Evolutionary conservation across 805 yeast genomes (phyloP), one percentile per base, ranked within the genome.

Genomic region (Candida sphagnicola): DNA sequence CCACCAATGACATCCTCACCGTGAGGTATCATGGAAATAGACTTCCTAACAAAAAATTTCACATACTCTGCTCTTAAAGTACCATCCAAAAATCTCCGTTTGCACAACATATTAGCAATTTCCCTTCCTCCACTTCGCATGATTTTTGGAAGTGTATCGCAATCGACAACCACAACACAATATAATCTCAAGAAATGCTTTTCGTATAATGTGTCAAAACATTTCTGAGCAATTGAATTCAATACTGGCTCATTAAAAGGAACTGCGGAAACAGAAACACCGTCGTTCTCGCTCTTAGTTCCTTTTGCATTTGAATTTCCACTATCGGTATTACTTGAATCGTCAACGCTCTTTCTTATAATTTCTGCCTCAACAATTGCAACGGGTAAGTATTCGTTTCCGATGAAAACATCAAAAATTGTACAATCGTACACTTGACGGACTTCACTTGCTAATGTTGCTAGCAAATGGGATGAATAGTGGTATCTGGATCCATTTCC

Each of bases 41-140:
- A 77, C 35, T 75, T 74, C 19, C 75, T 65, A 17, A 84, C 71
- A 43, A 82, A 82, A 54, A 89, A 93, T 53, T 86, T 88, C 38
- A 89, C 88, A 59, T 79, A 90, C 18, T 77, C 81, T 0, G 95
- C 81, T n/a, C 77, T 72, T 16, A 93, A 63, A n/a, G 75, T 69
- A 2, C 98, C 98, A 47, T 80, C 84, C 30, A 80, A 68, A 54
- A 89, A 89, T 47, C 78, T 75, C 47, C 81, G 77, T 52, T 82
- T 86, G 61, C 85, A 88, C 51, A 80, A 74, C 84, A 80, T 86
- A 49, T 90, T 93, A 0, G 98, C 98, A 45, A 93, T 84, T 50
- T 93, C 98, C 15, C 87, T 71, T 6, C 96, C 82, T 16, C 96
- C 96, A 58, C 86, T 80, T 48, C 93, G 69, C 52, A 80, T 69